Evolutionary conservation across 2,329 filamentous ascomycete species (phyloP).

Genomic region (Colletotrichum costaricense): DNA sequence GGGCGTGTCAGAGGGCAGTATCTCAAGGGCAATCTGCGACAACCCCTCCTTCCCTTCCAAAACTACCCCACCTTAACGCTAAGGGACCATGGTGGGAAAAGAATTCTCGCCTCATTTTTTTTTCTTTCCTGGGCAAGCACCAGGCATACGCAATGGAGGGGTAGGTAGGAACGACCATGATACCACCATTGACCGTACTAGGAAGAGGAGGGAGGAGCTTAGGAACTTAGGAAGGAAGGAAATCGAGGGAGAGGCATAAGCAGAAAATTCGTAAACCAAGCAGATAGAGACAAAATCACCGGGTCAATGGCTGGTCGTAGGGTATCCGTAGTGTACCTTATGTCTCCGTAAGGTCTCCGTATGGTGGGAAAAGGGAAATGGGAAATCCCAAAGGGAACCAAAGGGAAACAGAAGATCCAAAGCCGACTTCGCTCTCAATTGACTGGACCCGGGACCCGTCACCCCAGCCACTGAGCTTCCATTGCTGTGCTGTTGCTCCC

Average conservation of each 20-base stretch:
- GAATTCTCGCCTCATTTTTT: conserved; percentile 26
- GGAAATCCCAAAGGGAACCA: background rate
- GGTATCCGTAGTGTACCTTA: background rate
- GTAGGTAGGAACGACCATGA: too few species aligned
- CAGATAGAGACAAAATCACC: conserved; percentile 6
- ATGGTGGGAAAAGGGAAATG: background rate
- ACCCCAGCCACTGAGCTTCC: conserved; percentile 28
- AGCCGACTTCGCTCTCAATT: conserved; percentile 33
- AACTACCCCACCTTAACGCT: conserved; percentile 27
- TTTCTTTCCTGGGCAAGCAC: background rate
- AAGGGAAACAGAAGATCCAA: background rate
- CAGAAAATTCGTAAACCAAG: background rate
- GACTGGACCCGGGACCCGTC: conserved; percentile 22
- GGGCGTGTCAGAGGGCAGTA: conserved; percentile 25
- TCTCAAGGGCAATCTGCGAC: conserved; percentile 31
- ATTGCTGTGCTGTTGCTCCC: background rate
- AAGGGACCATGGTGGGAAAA: background rate
- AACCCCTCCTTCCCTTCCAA: conserved; percentile 32
- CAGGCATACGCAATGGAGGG: background rate
- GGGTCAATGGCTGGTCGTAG: background rate
- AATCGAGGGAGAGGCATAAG: background rate
- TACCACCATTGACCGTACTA: background rate
- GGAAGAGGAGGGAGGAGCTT: background rate
- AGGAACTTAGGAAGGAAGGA: background rate
- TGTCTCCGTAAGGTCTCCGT: conserved; percentile 1